Evolutionary conservation across 345 rosid species (phyloP).

Genomic region (Eucalyptus erythrocorys): DNA sequence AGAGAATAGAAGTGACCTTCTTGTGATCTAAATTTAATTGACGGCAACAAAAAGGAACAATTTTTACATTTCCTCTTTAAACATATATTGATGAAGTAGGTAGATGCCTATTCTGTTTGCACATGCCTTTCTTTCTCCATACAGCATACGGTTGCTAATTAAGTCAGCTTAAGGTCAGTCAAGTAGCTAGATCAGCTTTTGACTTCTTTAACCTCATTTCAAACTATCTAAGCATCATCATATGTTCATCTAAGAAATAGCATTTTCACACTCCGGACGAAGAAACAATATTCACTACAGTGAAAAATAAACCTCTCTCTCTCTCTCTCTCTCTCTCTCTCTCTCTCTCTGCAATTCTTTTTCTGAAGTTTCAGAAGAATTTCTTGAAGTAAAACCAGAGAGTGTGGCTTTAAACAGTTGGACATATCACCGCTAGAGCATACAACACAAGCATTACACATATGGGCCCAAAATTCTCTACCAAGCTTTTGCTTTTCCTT

Average conservation of each 20-base stretch:
- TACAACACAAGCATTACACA: background rate
- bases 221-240: background rate
- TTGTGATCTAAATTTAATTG: background rate
- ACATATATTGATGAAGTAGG: background rate
- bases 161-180: background rate
- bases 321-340: background rate
- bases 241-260: background rate
- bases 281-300: background rate
- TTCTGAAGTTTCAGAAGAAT: background rate
- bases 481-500: background rate
- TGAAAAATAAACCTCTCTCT: rapidly evolving
- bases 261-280: background rate
- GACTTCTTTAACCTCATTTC: background rate
- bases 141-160: background rate
- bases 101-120: background rate
- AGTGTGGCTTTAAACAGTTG: background rate
- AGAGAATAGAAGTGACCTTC: background rate
- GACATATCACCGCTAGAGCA: background rate
- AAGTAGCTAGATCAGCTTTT: background rate
- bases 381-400: background rate
- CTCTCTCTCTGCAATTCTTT: background rate
- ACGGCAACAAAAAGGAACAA: background rate
- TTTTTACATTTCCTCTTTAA: background rate
- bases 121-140: background rate
- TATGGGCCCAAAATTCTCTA: background rate